Evolutionary conservation across 768 basidiomycete species (phyloP).

Genomic region (Tricholoma sp.): DNA sequence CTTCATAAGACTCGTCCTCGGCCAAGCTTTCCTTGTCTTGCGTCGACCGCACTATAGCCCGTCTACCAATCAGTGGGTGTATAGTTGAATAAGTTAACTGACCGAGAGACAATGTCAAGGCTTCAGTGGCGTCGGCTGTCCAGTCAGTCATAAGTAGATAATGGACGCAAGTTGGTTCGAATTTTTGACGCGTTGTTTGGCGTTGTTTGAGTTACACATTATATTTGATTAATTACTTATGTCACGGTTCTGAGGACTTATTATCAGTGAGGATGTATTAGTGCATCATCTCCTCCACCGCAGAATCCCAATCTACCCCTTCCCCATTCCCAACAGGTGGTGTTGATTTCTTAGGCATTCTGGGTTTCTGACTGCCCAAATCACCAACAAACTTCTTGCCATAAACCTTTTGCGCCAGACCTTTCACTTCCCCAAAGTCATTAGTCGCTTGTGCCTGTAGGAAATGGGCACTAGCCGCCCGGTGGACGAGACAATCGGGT

Average conservation of each 20-base stretch:
- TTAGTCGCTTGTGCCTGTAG: constrained; percentile 72
- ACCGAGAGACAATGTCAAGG: constrained; percentile 74
- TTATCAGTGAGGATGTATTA: too few relatives aligned
- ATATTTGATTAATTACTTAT: too few relatives aligned
- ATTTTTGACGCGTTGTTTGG: constrained; percentile 18
- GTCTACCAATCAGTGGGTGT: neutral
- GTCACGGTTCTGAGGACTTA: too few relatives aligned
- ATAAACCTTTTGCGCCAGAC: constrained; percentile 50
- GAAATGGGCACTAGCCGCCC: constrained; percentile 59
- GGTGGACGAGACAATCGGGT: constrained; percentile 61
- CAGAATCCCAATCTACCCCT: constrained; percentile 36
- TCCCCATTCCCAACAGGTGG: constrained; percentile 35
- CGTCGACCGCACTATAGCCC: constrained; percentile 57
- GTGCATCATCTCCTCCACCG: constrained; percentile 28
- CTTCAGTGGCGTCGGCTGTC: constrained; percentile 77
- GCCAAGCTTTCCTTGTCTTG: constrained; percentile 56
- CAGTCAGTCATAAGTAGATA: constrained; percentile 48
- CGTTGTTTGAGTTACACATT: constrained; percentile 6
- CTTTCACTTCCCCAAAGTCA: constrained; percentile 67
- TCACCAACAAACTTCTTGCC: constrained; percentile 38
- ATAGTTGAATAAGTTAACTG: neutral
- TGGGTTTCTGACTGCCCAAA: constrained; percentile 19
- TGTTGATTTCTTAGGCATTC: constrained; percentile 19
- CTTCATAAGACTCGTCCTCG: constrained; percentile 53
- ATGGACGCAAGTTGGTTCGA: neutral